Evolutionary conservation across 2,329 filamentous ascomycete genomes (phyloP).

Genomic region (Cercospora beticola): DNA sequence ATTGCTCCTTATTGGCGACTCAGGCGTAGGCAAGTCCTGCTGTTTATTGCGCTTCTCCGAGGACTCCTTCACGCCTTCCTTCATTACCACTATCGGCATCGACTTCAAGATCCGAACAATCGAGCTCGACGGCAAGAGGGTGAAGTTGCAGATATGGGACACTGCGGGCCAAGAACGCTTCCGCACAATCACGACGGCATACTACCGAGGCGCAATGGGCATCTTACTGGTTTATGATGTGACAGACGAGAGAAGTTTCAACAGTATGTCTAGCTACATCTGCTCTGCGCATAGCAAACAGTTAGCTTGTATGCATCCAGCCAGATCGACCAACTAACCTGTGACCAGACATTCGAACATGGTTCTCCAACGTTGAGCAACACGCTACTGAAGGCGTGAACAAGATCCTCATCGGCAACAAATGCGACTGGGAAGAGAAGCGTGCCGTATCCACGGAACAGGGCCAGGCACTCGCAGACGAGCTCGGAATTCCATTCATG

Average conservation of each 20-base stretch:
- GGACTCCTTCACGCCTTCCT: conserved; percentile 94
- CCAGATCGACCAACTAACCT: not conserved
- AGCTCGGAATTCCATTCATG: conserved; percentile 96
- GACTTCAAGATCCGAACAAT: conserved; percentile 99
- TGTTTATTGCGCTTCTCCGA: conserved; percentile 95
- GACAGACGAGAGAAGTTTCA: conserved; percentile 92
- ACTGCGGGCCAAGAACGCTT: conserved; percentile 98
- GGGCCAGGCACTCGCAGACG: conserved; percentile 89
- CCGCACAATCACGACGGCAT: conserved; percentile 97
- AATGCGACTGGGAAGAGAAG: conserved; percentile 99
- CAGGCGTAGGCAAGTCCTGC: conserved; percentile 95
- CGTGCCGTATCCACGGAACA: conserved; percentile 89
- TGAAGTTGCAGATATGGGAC: conserved; percentile 99
- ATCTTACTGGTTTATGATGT: conserved; percentile 98
- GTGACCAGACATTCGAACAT: conserved; percentile 85
- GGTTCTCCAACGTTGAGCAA: conserved; percentile 98
- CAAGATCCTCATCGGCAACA: conserved; percentile 99
- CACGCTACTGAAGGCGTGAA: conserved; percentile 98
- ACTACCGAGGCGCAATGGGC: conserved; percentile 98
- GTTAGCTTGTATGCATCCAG: not conserved
- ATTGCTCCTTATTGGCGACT: conserved; percentile 93
- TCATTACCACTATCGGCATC: conserved; percentile 99
- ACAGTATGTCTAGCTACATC: conserved; percentile 63
- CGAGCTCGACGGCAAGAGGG: conserved; percentile 96
- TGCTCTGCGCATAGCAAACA: not conserved